Conservation (phyloP, 441 rosid species). For the Isatis lusitanica region DNA sequence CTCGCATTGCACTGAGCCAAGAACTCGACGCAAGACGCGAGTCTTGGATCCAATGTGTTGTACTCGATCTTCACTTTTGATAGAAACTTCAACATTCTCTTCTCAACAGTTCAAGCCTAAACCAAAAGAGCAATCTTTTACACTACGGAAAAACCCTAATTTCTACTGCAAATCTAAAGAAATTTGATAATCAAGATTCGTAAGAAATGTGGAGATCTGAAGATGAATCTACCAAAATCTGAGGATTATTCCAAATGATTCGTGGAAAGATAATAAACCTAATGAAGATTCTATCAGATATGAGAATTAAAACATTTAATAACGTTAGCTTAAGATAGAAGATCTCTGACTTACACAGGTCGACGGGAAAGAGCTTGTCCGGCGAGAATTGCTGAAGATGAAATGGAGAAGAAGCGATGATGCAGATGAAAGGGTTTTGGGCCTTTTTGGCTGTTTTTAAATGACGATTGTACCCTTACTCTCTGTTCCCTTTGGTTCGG, state of each 20-base stretch:
- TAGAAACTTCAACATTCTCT: constrained; percentile 79
- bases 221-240: background rate
- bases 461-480: too few species aligned
- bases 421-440: too few species aligned
- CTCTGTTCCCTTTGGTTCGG: too few species aligned
- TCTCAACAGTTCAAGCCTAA: background rate
- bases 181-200: too few species aligned
- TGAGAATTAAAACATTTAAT: too few species aligned
- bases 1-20: constrained; percentile 88
- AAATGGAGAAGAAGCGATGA: too few species aligned
- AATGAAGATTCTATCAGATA: background rate
- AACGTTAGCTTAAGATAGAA: background rate
- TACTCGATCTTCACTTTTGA: constrained; percentile 39
- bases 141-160: too few species aligned
- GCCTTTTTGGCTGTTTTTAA: too few species aligned
- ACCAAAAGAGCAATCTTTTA: background rate
- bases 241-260: background rate
- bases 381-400: background rate
- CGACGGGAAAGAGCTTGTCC: background rate
- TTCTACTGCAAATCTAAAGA: too few species aligned
- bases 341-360: background rate
- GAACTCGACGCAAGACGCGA: constrained; percentile 86
- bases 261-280: background rate
- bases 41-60: constrained; percentile 44
- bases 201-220: background rate